Evolutionary conservation across 2,329 filamentous ascomycete genomes (phyloP), one percentile per base, ranked within the genome.

Genomic region (Venturia nashicola): DNA sequence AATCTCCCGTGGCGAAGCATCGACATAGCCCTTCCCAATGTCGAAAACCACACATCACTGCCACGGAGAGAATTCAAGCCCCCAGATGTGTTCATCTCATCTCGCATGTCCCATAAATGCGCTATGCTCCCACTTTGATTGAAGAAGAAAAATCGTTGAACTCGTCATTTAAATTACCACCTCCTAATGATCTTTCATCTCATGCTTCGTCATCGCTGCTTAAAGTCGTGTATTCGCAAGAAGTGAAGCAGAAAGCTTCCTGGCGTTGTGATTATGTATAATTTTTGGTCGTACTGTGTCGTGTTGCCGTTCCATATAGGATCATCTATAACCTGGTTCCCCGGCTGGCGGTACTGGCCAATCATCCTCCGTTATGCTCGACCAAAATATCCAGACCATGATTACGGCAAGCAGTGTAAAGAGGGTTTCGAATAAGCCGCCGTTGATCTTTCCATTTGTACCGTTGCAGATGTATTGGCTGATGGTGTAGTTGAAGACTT

Each of bases 361-460:
- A 78, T 97, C 93, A 71, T 99, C 94, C 77, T 99, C 94, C 18
- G 94, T 99, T 71, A 99, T 99, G 78, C 91, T 97, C 59, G 91
- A 96, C 94, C 94, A 99, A 80, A 99, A 99, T 65, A 90, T 76
- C 92, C 94, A 99, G 68, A 97, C 78, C 76, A 85, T 85, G 20
- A 96, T 78, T 76, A 85, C 91, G 0, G 92, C 82, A 14, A 93
- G 78, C 0, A 97, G 80, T 0, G 92, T 97, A 78, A 99, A 97
- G 7, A 97, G 79, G 0, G 92, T 96, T 75, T 97, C 85, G 75
- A 99, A 99, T 0, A 99, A 77, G 6, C 93, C 86, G 61, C 94
- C 94, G 72, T 99, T 93, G 72, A 99, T 95, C 74, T 89, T 91
- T 68, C 91, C 91, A 51, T 80, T 72, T 0, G 91, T 90, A 55